A percentile compares a stretch with the other conserved stretches of the same genome.
Evolutionary conservation across 2,329 filamentous ascomycete species (phyloP).

Genomic region (Paraphaeosphaeria minitans): DNA sequence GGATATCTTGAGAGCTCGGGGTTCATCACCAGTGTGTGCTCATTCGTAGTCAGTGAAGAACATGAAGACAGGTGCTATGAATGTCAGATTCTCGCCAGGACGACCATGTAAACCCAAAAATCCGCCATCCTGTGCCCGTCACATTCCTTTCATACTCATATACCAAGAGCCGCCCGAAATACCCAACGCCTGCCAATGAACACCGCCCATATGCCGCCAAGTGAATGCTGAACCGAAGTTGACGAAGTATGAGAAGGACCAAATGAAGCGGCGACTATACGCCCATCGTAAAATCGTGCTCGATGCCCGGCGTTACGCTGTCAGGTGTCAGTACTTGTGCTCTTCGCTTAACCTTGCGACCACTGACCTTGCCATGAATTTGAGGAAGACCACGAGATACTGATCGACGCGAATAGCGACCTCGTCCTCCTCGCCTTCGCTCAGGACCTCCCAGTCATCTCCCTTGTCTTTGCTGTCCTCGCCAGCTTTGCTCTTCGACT

Average conservation of each 20-base stretch:
- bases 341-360: conserved; percentile 35
- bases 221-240: conserved; percentile 1
- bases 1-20: not conserved
- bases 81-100: not conserved
- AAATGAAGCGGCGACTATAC: conserved; percentile 59
- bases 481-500: conserved; percentile 50
- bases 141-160: not conserved
- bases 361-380: conserved; percentile 65
- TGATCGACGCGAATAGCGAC: conserved; percentile 86
- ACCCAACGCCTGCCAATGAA: conserved; percentile 2
- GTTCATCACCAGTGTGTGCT: not conserved
- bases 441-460: conserved; percentile 66
- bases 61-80: not conserved
- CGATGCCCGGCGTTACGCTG: conserved; percentile 91
- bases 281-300: conserved; percentile 97
- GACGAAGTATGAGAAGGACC: not conserved
- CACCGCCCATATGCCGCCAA: conserved; percentile 3
- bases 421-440: conserved; percentile 69
- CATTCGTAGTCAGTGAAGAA: not conserved
- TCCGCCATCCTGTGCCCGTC: not conserved
- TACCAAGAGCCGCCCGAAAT: not conserved
- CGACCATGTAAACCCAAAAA: not conserved
- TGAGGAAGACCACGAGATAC: conserved; percentile 84
- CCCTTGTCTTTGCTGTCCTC: conserved; percentile 41
- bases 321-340: conserved; percentile 63